Conservation (phyloP, 805 yeast species). For the Candida manassasensis region DNA sequence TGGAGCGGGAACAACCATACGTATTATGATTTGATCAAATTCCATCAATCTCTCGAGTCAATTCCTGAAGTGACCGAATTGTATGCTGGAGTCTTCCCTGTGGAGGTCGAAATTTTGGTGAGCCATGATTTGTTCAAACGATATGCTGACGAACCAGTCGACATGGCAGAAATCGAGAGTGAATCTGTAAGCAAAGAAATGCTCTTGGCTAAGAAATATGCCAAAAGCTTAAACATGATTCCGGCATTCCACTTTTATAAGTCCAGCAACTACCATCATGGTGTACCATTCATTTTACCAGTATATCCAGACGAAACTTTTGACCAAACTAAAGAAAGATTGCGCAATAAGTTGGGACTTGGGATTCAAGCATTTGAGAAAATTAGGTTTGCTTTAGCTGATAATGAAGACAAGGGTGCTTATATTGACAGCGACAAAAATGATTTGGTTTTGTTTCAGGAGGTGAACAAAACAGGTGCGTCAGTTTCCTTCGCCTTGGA, state of each 20-base stretch:
- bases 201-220: constrained; percentile 18
- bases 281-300: constrained; percentile 81
- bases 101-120: constrained; percentile 36
- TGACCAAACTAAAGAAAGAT: constrained; percentile 56
- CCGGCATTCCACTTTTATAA: constrained; percentile 76
- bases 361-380: constrained; percentile 78
- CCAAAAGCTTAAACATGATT: constrained; percentile 40
- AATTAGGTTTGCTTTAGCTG: constrained; percentile 59
- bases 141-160: constrained; percentile 16
- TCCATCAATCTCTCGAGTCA: constrained; percentile 31
- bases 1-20: constrained; percentile 51
- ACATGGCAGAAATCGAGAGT: constrained; percentile 21
- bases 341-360: constrained; percentile 67
- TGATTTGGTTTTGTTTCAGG: constrained; percentile 51
- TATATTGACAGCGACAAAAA: constrained; percentile 49
- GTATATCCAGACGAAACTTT: constrained; percentile 64
- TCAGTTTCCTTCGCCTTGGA: constrained; percentile 70
- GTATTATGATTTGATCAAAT: constrained; percentile 33
- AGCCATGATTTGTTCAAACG: constrained; percentile 31
- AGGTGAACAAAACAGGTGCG: constrained; percentile 32
- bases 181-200: constrained; percentile 22
- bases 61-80: constrained; percentile 32
- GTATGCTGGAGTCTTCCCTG: constrained; percentile 40
- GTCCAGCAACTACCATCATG: constrained; percentile 62
- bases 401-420: constrained; percentile 33